Evolutionary conservation across 306 rosid species (phyloP), one percentile per base, ranked within the genome.

Genomic region (Alnus glutinosa): DNA sequence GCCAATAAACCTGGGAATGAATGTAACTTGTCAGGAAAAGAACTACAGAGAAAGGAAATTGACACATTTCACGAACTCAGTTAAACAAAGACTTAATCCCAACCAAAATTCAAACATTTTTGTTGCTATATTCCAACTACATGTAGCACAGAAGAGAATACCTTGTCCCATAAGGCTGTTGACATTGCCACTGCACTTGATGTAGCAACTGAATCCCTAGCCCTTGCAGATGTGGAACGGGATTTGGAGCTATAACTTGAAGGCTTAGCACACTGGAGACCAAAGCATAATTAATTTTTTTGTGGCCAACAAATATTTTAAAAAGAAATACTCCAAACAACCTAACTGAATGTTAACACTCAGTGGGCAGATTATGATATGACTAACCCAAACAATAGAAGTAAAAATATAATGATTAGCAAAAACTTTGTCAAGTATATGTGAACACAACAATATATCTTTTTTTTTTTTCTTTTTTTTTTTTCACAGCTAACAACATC

Each of bases 1-100:
- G 89, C 97, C 98, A 92, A 87, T 88, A 94, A 77, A 94, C 98
- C 98, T 94, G 82, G 71, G 66, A 83, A 87, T 49, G 79, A 23
- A 74, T 15, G 70, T 46, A 70, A 50, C 76, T 48, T 74, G 80
- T 84, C 72, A 87, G 75, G 57, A 80, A 42, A 74, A 50, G 67
- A 76, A 28, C 15, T 79, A 66, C 1, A 34, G 4, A 30, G 15
- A 72, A 59, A 58, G 70, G 11, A 50, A 59, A 70, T n/a, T 37
- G 16, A 44, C 72, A 12, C 19, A 51, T 14, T 49, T 14, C 55
- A 76, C 36, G 19, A 83, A 30, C 63, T 13, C 19, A 2, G 23
- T 18, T 19, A 48, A 37, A 6, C 0, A 4, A 69, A 34, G 36
- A 36, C 69, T 23, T 57, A 46, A 34, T 54, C 19, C 18, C 11